Evolutionary conservation across 106 monocot genomes (phyloP), one percentile per base, ranked within the genome.

Genomic region (Cymbidium sinense): DNA sequence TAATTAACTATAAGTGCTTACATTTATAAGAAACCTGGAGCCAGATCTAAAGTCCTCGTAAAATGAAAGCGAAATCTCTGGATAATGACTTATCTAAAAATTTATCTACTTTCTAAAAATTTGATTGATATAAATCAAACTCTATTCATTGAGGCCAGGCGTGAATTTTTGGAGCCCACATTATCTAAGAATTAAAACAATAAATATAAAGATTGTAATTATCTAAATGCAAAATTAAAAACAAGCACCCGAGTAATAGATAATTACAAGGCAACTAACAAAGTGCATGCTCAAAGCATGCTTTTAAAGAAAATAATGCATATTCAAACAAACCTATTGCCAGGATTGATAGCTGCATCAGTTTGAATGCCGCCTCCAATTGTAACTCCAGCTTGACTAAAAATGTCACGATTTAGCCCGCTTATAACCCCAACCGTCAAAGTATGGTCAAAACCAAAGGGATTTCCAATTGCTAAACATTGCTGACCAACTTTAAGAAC

Each of bases 361-460:
- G 96, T 98, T 75, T 98, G 96, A 84, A 98, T 90, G 23, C 96
- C 94, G 70, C 94, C 94, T 70, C 90, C 91, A 77, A 94, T 98
- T 43, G 90, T 98, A 43, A 94, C 91, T n/a, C 91, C 94, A 70
- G 94, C 77, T 82, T 98, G 88, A 81, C 96, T 94, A 64, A 90
- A 90, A 79, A 94, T 98, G 80, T 98, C 96, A 64, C 94, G 91
- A 85, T 98, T 88, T 50, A 98, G 73, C 65, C 91, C 96, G 79
- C 96, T 94, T 54, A 98, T 94, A 67, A 98, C 94, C 28, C 96
- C 94, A 74, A 94, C 88, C 27, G 96, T 98, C 50, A 98, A 75
- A 64, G 96, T 94, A 85, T 98, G 96, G 74, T 98, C 94, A 84
- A 98, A 98, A 21, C 96, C 96, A 86, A 98, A 98, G 1, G 94